These are phyloP conservation scores for Aspergillus felis DNA, from an alignment of 2,329 filamentous ascomycete species.

Conservation along the genomic window DNA sequence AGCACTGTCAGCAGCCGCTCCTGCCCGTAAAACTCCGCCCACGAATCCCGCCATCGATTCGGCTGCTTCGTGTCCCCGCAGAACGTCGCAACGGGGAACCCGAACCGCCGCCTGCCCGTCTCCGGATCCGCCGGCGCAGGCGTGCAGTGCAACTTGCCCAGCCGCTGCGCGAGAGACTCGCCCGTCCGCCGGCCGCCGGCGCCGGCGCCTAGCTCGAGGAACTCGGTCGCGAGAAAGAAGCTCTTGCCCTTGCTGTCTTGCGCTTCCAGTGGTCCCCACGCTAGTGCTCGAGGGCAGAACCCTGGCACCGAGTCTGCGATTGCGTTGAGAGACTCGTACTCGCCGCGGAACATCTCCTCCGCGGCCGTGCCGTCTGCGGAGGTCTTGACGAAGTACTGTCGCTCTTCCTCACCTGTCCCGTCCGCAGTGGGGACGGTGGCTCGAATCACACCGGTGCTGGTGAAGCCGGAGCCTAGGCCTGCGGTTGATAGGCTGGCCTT, in stretches of 20 bases:
- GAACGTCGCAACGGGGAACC: slow-evolving; percentile 80
- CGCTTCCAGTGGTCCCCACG: slow-evolving; percentile 58
- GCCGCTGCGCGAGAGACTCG: slow-evolving; percentile 62
- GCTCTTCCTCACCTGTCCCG: slow-evolving; percentile 21
- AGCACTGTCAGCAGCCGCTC: slow-evolving; percentile 67
- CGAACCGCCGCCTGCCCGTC: slow-evolving; percentile 57
- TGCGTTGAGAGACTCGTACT: slow-evolving; percentile 78
- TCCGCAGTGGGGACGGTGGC: slow-evolving; percentile 24
- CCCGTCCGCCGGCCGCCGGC: slow-evolving; percentile 50
- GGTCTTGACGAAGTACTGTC: slow-evolving; percentile 41
- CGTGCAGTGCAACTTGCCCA: slow-evolving; percentile 74
- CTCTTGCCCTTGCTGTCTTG: slow-evolving; percentile 25
- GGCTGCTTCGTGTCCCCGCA: slow-evolving; percentile 82
- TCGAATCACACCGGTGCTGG: slow-evolving; percentile 40
- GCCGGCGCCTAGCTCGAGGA: slow-evolving; percentile 61
- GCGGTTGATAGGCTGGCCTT: slow-evolving; percentile 35
- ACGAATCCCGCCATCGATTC: slow-evolving; percentile 68
- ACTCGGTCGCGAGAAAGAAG: slow-evolving; percentile 68
- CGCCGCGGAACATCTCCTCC: slow-evolving; percentile 54
- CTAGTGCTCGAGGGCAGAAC: slow-evolving; percentile 72
- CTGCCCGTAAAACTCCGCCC: slow-evolving; percentile 83
- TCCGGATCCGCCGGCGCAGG: slow-evolving; percentile 54
- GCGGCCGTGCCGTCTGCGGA: slow-evolving; percentile 30
- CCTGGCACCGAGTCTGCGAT: slow-evolving; percentile 68
- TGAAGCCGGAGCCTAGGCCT: slow-evolving; percentile 42